Evolutionary conservation across 1,284 basidiomycete genomes (phyloP).

Genomic region (Puccinia brachypodii): DNA sequence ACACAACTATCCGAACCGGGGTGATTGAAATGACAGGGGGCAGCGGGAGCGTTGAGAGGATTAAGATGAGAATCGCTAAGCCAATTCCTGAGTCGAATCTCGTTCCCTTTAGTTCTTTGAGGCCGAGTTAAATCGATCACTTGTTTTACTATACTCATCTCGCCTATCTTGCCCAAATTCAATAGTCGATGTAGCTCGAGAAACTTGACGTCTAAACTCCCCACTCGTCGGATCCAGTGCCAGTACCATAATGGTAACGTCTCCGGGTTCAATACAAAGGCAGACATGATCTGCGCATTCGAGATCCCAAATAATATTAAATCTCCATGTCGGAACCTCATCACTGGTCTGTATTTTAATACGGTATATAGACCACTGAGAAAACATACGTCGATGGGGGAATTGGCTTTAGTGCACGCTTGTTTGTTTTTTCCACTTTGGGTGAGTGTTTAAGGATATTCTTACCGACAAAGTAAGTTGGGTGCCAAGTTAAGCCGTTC

Average conservation of each 20-base stretch:
- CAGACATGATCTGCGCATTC: constrained; percentile 49
- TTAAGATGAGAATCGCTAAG: constrained; percentile 31
- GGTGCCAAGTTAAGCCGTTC: constrained; percentile 47
- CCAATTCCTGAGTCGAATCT: constrained; percentile 26
- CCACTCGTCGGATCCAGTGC: constrained; percentile 44
- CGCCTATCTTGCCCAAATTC: neutral
- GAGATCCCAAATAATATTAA: constrained; percentile 45
- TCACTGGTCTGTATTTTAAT: constrained; percentile 37
- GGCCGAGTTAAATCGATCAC: constrained; percentile 15
- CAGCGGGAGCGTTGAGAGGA: constrained; percentile 9
- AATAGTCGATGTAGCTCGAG: constrained; percentile 35
- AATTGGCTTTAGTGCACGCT: no score
- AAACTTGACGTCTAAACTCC: constrained; percentile 34
- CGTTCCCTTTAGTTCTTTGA: constrained; percentile 5
- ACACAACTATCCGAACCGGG: constrained; percentile 36
- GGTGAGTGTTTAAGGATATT: no score
- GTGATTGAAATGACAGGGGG: constrained; percentile 48
- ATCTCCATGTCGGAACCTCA: constrained; percentile 36
- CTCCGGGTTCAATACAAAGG: constrained; percentile 39
- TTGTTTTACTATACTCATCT: constrained; percentile 11
- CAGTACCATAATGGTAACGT: constrained; percentile 46
- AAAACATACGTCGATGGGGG: neutral
- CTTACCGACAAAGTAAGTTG: constrained; percentile 47
- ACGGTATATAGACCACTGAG: constrained; percentile 42
- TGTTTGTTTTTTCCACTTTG: no score